Percentiles rank a stretch among this genome's conserved stretches.
Evolutionary conservation across 2,329 filamentous ascomycete species (phyloP).

Genomic region (Chaetomium sp.): DNA sequence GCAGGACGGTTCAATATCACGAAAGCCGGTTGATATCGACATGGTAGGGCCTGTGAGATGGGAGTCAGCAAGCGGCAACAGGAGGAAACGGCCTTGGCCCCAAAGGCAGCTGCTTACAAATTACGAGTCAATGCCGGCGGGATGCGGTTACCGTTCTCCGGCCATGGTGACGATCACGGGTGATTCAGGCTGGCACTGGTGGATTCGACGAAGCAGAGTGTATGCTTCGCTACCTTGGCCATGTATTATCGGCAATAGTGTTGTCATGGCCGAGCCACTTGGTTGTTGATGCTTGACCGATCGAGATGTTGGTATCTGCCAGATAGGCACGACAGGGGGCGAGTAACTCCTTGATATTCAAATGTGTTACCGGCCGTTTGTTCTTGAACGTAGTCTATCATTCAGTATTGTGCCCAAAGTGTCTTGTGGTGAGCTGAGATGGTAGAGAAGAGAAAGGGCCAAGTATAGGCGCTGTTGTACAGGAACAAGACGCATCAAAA

Average conservation of each 20-base stretch:
- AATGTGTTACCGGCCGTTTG: not conserved
- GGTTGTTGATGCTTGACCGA: too few species aligned
- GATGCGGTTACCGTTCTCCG: not conserved
- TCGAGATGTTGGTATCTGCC: too few species aligned
- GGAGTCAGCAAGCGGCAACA: not conserved
- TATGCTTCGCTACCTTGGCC: not conserved
- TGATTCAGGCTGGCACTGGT: not conserved
- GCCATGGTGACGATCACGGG: not conserved
- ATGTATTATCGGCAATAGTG: too few species aligned
- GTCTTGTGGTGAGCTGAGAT: slow-evolving; percentile 3
- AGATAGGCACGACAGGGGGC: not conserved
- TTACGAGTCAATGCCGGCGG: not conserved
- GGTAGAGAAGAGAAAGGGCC: slow-evolving; percentile 16
- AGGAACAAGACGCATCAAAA: slow-evolving; percentile 15
- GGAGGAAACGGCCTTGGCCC: not conserved
- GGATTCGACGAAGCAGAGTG: not conserved
- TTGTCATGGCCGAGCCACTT: too few species aligned
- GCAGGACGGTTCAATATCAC: not conserved
- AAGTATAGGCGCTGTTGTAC: slow-evolving; percentile 17
- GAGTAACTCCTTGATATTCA: not conserved
- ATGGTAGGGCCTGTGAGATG: not conserved
- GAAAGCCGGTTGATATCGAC: not conserved
- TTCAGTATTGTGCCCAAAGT: not conserved
- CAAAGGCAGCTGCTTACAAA: not conserved
- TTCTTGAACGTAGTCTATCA: not conserved